These are phyloP conservation scores for Coprinopsis sp. DNA, from an alignment of 768 basidiomycete species.

Conservation along the genomic window DNA sequence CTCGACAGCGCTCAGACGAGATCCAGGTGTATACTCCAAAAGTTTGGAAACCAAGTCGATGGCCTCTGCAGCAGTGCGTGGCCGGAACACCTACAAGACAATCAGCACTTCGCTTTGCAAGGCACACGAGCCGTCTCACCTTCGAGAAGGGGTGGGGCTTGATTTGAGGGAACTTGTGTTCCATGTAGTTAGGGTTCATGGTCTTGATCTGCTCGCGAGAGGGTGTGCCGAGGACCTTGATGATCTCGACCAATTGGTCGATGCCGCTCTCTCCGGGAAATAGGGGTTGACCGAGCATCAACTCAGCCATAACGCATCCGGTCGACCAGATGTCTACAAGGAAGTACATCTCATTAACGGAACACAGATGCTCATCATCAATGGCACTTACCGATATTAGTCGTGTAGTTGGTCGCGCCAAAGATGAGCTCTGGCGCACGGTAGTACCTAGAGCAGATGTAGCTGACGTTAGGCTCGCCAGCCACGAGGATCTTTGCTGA, in stretches of 20 bases:
- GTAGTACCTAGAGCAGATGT: slow-evolving; percentile 99
- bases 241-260: slow-evolving; percentile 98
- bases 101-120: slow-evolving; percentile 7
- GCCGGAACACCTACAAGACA: slow-evolving; percentile 84
- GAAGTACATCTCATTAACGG: slow-evolving; percentile 9
- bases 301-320: slow-evolving; percentile 99
- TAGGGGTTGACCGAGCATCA: slow-evolving; percentile 97
- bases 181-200: slow-evolving; percentile 99
- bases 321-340: slow-evolving; percentile 95
- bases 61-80: slow-evolving; percentile 92
- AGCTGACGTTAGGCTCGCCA: slow-evolving; percentile 98
- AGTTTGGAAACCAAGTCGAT: slow-evolving; percentile 94
- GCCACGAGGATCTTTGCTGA: slow-evolving; percentile 97
- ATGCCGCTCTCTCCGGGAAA: slow-evolving; percentile 99
- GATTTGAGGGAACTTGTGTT: slow-evolving; percentile 99
- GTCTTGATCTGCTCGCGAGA: slow-evolving; percentile 99
- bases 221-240: slow-evolving; percentile 98
- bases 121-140: slow-evolving; percentile 35
- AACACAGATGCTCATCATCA: slow-evolving; percentile 4
- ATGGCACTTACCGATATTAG: slow-evolving; percentile 87
- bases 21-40: slow-evolving; percentile 96
- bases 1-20: slow-evolving; percentile 83
- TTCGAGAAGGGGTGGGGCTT: slow-evolving; percentile 99
- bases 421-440: slow-evolving; percentile 99
- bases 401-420: slow-evolving; percentile 99